These are phyloP conservation scores for Aureobasidium subglaciale DNA, from an alignment of 2,329 filamentous ascomycete genomes.

Conservation along the genomic window DNA sequence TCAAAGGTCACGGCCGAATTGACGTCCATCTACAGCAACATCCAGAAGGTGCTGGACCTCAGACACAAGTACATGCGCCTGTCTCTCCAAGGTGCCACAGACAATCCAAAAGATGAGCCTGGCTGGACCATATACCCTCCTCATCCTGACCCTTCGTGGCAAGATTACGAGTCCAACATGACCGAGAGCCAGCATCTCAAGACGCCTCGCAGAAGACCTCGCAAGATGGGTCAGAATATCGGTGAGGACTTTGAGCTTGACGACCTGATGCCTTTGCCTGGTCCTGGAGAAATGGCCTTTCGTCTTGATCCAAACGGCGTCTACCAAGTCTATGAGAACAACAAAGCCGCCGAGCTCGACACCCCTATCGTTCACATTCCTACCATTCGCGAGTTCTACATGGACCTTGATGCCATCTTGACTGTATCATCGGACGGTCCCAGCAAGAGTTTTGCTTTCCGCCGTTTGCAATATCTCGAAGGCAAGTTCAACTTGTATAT, in stretches of 20 bases:
- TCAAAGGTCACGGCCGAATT: conserved; percentile 78
- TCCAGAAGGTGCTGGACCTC: conserved; percentile 81
- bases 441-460: conserved; percentile 94
- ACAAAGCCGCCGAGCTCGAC: conserved; percentile 53
- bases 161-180: conserved; percentile 27
- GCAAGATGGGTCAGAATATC: conserved; percentile 84
- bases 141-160: conserved; percentile 85
- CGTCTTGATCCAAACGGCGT: conserved; percentile 76
- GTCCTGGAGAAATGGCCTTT: conserved; percentile 63
- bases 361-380: conserved; percentile 76
- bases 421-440: conserved; percentile 91
- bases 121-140: conserved; percentile 86
- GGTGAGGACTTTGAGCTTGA: conserved; percentile 86
- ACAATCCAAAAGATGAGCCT: conserved; percentile 81
- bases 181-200: conserved; percentile 28
- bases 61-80: conserved; percentile 82
- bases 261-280: conserved; percentile 68
- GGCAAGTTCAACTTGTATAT: conserved; percentile 95
- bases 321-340: conserved; percentile 81
- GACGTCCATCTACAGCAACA: conserved; percentile 77
- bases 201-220: conserved; percentile 42
- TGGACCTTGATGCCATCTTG: conserved; percentile 82
- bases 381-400: conserved; percentile 89
- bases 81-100: conserved; percentile 71
- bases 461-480: conserved; percentile 88